phyloP scores from a whole-genome alignment of 257 asterid species.

The Agastache rugosa region DNA sequence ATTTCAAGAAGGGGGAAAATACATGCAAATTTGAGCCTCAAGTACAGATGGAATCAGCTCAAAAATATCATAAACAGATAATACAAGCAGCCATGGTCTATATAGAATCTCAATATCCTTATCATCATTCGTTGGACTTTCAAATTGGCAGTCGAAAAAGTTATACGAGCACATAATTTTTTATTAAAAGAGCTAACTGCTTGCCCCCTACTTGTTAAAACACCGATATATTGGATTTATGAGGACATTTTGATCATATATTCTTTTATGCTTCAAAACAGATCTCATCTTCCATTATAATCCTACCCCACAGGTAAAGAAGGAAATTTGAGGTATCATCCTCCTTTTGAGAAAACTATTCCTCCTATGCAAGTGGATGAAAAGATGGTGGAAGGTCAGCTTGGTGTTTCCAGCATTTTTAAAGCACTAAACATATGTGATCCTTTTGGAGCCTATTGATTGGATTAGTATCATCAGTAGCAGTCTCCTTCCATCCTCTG shows the following conservation, averaged over 20 bases:
- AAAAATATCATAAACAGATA: constrained; percentile 12
- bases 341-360: background rate
- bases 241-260: background rate
- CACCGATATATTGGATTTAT: background rate
- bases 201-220: background rate
- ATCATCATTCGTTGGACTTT: background rate
- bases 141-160: constrained; percentile 16
- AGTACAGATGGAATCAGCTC: background rate
- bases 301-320: background rate
- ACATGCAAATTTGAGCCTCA: constrained; percentile 17
- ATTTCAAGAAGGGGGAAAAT: background rate
- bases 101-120: constrained; percentile 18
- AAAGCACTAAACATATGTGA: background rate
- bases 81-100: constrained; percentile 14
- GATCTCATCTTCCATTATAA: background rate
- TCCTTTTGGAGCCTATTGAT: background rate
- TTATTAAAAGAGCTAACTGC: background rate
- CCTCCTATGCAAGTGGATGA: background rate
- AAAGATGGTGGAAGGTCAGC: background rate
- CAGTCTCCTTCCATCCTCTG: background rate
- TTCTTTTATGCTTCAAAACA: background rate
- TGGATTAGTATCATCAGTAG: background rate
- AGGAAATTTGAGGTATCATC: background rate
- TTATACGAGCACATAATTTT: background rate
- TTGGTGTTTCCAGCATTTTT: constrained; percentile 9